Evolutionary conservation across 2,329 filamentous ascomycete genomes (phyloP), one percentile per base, ranked within the genome.

Genomic region (Eutypa lata): DNA sequence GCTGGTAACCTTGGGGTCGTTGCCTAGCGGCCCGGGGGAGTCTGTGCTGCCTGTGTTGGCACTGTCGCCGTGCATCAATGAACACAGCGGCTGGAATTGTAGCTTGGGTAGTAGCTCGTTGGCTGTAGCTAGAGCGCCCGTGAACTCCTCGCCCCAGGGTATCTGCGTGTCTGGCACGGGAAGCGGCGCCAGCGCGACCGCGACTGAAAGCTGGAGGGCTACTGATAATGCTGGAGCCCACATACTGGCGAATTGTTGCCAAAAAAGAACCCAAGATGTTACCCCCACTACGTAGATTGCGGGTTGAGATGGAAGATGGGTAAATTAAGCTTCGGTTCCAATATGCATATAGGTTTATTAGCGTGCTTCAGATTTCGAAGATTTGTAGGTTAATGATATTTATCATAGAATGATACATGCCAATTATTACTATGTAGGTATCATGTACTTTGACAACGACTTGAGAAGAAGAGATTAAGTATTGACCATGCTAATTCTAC

Each of bases 21-120:
- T n/a, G 10, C 48, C 38, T 13, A 50, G 13, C 7, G 48, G 48
- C 16, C 48, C 48, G n/a, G 33, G 14, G 13, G 24, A 31, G 38
- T 50, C 48, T 6, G 48, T 50, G 38, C 38, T 50, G 13, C 48
- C 48, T 19, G 48, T 40, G 38, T 50, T 50, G 37, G 8, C 48
- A 18, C 19, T 14, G 19, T 50, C 48, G 13, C 33, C 48, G 38
- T 50, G 48, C 48, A 50, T 50, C 22, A 45, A 21, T 21, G 22
- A 24, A 13, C n/a, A 7, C 42, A 2, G 21, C 5, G 42, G 42
- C 42, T 28, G 13, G 42, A 45, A 45, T n/a, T 28, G 42, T 8
- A 45, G 2, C 42, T 45, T 45, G 21, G 22, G 42, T 7, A 7
- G 42, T 21, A 45, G 42, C 42, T 24, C 21, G 13, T 45, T 26